Percentiles rank a stretch among this genome's conserved stretches.
Conservation (phyloP, 148 eudicot genomes). For the Chenopodium quinoa region DNA sequence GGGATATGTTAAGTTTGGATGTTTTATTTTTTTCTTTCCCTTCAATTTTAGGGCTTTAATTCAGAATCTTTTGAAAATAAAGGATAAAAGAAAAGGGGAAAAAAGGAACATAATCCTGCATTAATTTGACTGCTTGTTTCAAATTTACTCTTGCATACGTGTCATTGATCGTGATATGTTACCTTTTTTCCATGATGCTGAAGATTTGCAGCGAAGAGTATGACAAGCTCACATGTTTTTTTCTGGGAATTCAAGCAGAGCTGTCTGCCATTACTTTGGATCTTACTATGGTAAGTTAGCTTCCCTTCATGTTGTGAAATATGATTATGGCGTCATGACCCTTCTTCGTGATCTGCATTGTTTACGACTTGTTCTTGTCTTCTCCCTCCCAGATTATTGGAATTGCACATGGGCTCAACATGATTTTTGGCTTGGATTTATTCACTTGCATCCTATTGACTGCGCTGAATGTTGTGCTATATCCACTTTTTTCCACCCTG, state of each 20-base stretch:
- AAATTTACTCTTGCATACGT: background rate
- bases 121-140: background rate
- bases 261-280: constrained; percentile 68
- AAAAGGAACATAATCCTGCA: background rate
- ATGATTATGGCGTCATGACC: background rate
- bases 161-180: background rate
- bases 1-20: background rate
- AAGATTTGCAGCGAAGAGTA: constrained; percentile 84
- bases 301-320: background rate
- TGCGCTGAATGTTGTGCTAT: constrained; percentile 54
- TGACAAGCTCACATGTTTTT: constrained; percentile 56
- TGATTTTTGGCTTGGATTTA: constrained; percentile 62
- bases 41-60: background rate
- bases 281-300: constrained; percentile 65
- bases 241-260: constrained; percentile 77
- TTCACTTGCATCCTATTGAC: constrained; percentile 69
- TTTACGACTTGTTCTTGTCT: constrained; percentile 9
- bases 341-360: constrained; percentile 7
- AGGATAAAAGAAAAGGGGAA: background rate
- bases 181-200: constrained; percentile 23
- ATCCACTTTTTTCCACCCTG: constrained; percentile 66
- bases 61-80: background rate
- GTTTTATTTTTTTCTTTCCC: too few species aligned
- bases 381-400: constrained; percentile 66
- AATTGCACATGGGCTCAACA: constrained; percentile 78